phyloP scores from a whole-genome alignment of 495 filamentous ascomycete genomes.

The Trichoderma gamsii region DNA sequence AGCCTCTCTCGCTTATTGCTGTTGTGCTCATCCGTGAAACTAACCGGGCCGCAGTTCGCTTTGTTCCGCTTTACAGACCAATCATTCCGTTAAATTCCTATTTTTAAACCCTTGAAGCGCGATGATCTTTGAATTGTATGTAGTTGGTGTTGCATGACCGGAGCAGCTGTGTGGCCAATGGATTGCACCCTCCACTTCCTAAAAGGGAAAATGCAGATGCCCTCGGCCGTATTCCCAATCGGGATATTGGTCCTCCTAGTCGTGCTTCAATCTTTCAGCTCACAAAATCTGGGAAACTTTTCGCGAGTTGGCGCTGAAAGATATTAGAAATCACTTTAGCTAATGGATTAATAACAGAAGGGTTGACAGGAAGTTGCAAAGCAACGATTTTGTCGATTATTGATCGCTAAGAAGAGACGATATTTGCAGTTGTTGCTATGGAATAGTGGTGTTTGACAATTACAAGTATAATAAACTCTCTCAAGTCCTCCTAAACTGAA shows the following conservation, averaged over 20 bases:
- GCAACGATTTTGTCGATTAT: neutral
- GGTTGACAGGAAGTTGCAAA: neutral
- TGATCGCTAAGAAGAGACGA: neutral
- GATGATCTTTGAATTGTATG: neutral
- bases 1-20: neutral
- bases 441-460: too few relatives aligned
- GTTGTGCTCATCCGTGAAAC: too few relatives aligned
- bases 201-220: neutral
- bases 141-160: neutral
- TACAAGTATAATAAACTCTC: too few relatives aligned
- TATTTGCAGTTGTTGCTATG: neutral
- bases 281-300: neutral
- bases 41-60: too few relatives aligned
- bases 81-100: neutral
- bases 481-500: too few relatives aligned
- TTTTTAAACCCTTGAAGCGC: neutral
- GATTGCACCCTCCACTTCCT: neutral
- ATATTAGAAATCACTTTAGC: neutral
- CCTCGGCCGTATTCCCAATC: neutral
- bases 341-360: neutral
- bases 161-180: neutral
- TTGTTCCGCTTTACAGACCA: neutral
- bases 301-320: neutral
- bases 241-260: neutral
- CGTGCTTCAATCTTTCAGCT: neutral